Evolutionary conservation across 805 yeast genomes (phyloP).

Genomic region (Vanderwaltozyma verrucispora): DNA sequence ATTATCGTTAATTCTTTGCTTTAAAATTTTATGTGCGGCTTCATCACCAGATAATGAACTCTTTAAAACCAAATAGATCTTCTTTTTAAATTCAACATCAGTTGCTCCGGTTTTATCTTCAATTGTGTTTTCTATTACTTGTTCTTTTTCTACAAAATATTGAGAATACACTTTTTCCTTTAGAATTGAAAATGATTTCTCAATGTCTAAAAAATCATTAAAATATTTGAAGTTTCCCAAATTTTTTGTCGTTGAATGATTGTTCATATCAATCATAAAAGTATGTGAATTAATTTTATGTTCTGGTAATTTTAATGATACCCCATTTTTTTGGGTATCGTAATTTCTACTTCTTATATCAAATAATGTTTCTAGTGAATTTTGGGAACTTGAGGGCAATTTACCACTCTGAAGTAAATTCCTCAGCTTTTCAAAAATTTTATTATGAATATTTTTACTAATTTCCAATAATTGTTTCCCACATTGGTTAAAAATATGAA

Average conservation of each 20-base stretch:
- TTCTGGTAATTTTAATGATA: slow-evolving; percentile 27
- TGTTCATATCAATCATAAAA: slow-evolving; percentile 2
- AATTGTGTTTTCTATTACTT: slow-evolving; percentile 19
- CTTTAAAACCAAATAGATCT: slow-evolving; percentile 72
- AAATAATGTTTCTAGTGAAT: slow-evolving; percentile 42
- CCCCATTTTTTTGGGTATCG: slow-evolving; percentile 12
- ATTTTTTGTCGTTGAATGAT: slow-evolving; percentile 24
- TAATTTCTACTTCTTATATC: slow-evolving; percentile 38
- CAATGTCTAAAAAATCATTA: slow-evolving; percentile 39
- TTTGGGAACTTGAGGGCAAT: slow-evolving; percentile 34
- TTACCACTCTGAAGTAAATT: slow-evolving; percentile 46
- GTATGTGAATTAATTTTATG: slow-evolving; percentile 2
- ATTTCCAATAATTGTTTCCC: slow-evolving; percentile 42
- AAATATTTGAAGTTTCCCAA: slow-evolving; percentile 46
- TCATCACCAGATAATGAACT: slow-evolving; percentile 89
- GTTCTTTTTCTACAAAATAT: slow-evolving; percentile 12
- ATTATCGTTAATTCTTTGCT: slow-evolving; percentile 33
- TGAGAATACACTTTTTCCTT: slow-evolving; percentile 28
- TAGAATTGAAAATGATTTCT: slow-evolving; percentile 36
- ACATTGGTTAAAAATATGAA: slow-evolving; percentile 37
- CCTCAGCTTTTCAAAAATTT: slow-evolving; percentile 51
- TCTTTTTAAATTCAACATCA: slow-evolving; percentile 56
- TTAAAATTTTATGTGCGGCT: slow-evolving; percentile 76
- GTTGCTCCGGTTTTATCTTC: slow-evolving; percentile 63
- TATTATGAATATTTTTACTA: slow-evolving; percentile 36